Evolutionary conservation across 2,329 filamentous ascomycete species (phyloP).

Genomic region (Aspergillus felis): DNA sequence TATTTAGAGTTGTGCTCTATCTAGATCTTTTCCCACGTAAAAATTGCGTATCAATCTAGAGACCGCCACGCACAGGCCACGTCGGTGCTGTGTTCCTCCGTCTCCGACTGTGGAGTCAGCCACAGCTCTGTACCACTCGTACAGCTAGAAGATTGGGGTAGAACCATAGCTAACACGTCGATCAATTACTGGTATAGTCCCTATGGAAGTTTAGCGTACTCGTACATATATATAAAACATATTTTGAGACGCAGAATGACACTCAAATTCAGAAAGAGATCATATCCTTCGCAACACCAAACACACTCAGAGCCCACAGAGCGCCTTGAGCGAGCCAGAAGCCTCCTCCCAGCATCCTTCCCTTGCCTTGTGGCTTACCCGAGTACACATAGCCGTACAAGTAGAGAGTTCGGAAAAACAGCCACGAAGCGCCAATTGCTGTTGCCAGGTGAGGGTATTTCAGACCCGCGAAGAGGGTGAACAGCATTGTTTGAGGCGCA

Average conservation of each 20-base stretch:
- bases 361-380: slow-evolving; percentile 35
- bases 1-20: neutral
- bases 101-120: slow-evolving; percentile 10
- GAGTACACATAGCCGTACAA: slow-evolving; percentile 45
- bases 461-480: slow-evolving; percentile 53
- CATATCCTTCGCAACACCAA: slow-evolving; percentile 33
- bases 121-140: slow-evolving; percentile 3
- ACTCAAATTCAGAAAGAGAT: slow-evolving; percentile 18
- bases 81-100: slow-evolving; percentile 6
- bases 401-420: slow-evolving; percentile 48
- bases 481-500: slow-evolving; percentile 48
- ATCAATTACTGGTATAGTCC: neutral
- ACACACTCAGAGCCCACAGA: slow-evolving; percentile 37
- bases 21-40: neutral
- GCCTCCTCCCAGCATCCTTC: slow-evolving; percentile 30
- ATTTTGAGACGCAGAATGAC: neutral
- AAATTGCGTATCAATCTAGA: neutral
- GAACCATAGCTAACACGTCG: neutral
- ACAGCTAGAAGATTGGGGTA: neutral
- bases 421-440: slow-evolving; percentile 48
- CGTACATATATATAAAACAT: neutral
- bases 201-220: neutral
- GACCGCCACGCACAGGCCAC: slow-evolving; percentile 3
- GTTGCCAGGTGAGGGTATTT: slow-evolving; percentile 49
- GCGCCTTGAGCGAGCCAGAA: slow-evolving; percentile 41